These are phyloP conservation scores for Cymbomonas tetramitiformis DNA, from an alignment of 139 green algal species.

Conservation along the genomic window DNA sequence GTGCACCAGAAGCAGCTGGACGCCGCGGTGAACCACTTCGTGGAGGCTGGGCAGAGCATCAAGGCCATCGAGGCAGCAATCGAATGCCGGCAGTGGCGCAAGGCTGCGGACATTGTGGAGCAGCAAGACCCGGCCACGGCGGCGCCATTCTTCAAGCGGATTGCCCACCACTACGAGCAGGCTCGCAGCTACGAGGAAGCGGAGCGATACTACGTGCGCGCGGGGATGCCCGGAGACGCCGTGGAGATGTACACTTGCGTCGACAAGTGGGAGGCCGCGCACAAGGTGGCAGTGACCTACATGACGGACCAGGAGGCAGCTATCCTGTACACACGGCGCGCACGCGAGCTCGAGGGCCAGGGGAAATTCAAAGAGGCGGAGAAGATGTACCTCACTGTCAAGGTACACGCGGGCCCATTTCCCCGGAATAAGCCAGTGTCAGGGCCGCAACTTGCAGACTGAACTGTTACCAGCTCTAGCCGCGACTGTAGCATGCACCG, in stretches of 20 bases:
- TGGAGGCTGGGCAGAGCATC: slow-evolving; percentile 49
- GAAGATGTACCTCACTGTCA: slow-evolving; percentile 46
- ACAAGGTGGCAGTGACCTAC: slow-evolving; percentile 56
- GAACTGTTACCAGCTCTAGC: too few species aligned
- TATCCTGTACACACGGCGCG: slow-evolving; percentile 32
- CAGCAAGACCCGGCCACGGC: slow-evolving; percentile 20
- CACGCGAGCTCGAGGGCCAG: slow-evolving; percentile 41
- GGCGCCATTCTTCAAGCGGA: slow-evolving; percentile 44
- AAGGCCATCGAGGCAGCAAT: slow-evolving; percentile 68
- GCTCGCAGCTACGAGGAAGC: slow-evolving; percentile 46
- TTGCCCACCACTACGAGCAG: slow-evolving; percentile 15
- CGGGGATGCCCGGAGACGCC: slow-evolving; percentile 35
- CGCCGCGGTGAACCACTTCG: slow-evolving; percentile 66
- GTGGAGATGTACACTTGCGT: slow-evolving; percentile 61
- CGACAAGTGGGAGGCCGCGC: slow-evolving; percentile 56
- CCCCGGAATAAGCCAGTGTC: too few species aligned
- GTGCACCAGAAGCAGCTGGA: slow-evolving; percentile 53
- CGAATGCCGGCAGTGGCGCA: slow-evolving; percentile 50
- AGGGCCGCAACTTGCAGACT: too few species aligned
- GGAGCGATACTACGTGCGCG: slow-evolving; percentile 55
- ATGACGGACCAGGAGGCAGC: slow-evolving; percentile 46
- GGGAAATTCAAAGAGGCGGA: slow-evolving; percentile 52
- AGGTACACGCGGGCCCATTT: too few species aligned
- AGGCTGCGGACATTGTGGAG: slow-evolving; percentile 36
- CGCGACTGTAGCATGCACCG: too few species aligned